Base-by-base conservation (phyloP, 495 filamentous ascomycete genomes). In the Penicillium chermesinum region DNA sequence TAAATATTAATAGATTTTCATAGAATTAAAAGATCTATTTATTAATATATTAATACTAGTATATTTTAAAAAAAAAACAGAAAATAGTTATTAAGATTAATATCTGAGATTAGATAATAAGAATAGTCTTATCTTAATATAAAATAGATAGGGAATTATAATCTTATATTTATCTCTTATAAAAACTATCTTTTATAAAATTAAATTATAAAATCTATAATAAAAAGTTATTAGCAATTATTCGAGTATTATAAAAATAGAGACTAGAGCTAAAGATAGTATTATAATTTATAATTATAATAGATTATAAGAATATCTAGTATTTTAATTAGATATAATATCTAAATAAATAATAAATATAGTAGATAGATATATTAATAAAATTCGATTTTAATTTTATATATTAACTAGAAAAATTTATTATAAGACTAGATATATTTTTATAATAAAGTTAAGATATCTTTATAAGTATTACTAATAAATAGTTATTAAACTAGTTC, bases 401-500 rank as follows among this genome's bases (percentile, higher is more conserved):
- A 38, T 7, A 6, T 38, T 38, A 38, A 7, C n/a, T 14, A 19
- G 13, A 1, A 9, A 19, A 40, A 12, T 40, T 40, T 40, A 10
- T 40, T 40, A 40, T 40, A 40, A 20, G 5, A 19, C n/a, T 20
- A 40, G 1, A 20, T 10, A 40, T 19, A 40, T 20, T 13, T 20
- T 40, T 18, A 20, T 33, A 33, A 33, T 33, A 33, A 33, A 7
- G 13, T 33, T 33, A 33, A 13, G 13, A 33, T 38, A 38, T 14
- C 17, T n/a, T 38, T 38, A 14, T n/a, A 38, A 14, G 4, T 7
- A 38, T 38, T 38, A 38, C 17, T 38, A 38, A 4, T 7, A 38
- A 38, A 38, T 38, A 38, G 35, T 38, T 38, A 38, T n/a, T n/a
- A 38, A 7, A 38, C n/a, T n/a, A n/a, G n/a, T n/a, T n/a, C n/a